phyloP scores from a whole-genome alignment of 176 grass and related monocot species.

The Aegilops longissima region DNA sequence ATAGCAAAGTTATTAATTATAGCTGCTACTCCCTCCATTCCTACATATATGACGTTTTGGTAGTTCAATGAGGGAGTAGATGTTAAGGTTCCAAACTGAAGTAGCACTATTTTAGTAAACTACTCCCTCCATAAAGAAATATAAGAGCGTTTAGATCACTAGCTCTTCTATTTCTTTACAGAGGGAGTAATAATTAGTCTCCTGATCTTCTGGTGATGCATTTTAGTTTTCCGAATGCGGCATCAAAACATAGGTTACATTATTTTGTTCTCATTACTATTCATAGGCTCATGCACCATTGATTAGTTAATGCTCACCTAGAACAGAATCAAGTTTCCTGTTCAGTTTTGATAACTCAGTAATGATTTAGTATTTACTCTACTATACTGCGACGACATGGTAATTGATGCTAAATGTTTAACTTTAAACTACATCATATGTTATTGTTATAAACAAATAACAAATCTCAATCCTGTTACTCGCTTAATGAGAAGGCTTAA shows the following conservation, averaged over 20 bases:
- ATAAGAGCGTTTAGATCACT: too few species aligned
- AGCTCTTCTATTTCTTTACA: too few species aligned
- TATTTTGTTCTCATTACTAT: background rate
- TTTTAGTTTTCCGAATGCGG: background rate
- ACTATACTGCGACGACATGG: background rate
- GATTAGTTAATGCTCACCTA: background rate
- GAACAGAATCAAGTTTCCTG: background rate
- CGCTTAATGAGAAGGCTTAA: background rate
- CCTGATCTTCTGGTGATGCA: background rate
- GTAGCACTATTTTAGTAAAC: background rate
- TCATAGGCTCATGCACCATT: background rate
- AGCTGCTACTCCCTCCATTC: background rate
- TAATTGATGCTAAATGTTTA: background rate
- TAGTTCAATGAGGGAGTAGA: background rate
- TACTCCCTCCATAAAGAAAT: background rate
- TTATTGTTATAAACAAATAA: background rate
- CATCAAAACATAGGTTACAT: background rate
- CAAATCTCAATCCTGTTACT: background rate
- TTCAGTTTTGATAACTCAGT: background rate
- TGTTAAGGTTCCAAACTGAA: slow-evolving; percentile 9
- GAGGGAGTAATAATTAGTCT: background rate
- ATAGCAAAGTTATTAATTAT: background rate
- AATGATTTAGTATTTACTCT: background rate
- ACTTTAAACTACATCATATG: background rate
- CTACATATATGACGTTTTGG: too few species aligned